phyloP scores from a whole-genome alignment of 2,329 filamentous ascomycete species.

The Phaeoacremonium minimum region DNA sequence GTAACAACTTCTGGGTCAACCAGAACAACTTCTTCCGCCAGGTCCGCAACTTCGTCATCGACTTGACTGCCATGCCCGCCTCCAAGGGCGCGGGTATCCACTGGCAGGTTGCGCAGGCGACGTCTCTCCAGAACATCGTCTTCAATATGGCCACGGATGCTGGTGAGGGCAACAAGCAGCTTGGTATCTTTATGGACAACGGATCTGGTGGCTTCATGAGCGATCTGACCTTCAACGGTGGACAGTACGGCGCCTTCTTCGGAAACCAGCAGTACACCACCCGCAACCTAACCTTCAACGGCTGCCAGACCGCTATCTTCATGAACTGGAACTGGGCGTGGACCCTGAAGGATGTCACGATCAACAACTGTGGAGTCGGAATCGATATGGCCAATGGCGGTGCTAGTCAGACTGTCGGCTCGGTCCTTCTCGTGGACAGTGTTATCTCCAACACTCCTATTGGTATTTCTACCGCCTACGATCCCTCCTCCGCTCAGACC shows the following conservation, averaged over 20 bases:
- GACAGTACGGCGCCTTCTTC: slow-evolving; percentile 71
- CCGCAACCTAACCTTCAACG: slow-evolving; percentile 77
- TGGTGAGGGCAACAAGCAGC: slow-evolving; percentile 60
- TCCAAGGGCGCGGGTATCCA: slow-evolving; percentile 67
- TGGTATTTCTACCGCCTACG: slow-evolving; percentile 74
- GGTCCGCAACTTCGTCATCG: slow-evolving; percentile 77
- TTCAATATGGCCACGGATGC: slow-evolving; percentile 73
- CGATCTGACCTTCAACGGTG: slow-evolving; percentile 80
- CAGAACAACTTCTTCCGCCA: slow-evolving; percentile 83
- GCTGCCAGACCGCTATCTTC: slow-evolving; percentile 76
- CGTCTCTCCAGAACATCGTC: slow-evolving; percentile 73
- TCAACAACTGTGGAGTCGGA: slow-evolving; percentile 71
- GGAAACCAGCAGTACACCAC: slow-evolving; percentile 87
- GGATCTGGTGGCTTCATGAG: slow-evolving; percentile 81
- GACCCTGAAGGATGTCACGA: slow-evolving; percentile 71
- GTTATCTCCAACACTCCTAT: slow-evolving; percentile 70
- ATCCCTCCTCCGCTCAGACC: slow-evolving; percentile 54
- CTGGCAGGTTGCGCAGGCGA: slow-evolving; percentile 84
- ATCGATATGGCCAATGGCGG: slow-evolving; percentile 72
- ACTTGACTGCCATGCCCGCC: slow-evolving; percentile 62
- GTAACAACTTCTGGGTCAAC: slow-evolving; percentile 74
- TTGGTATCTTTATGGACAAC: slow-evolving; percentile 82
- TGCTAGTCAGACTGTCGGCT: slow-evolving; percentile 71
- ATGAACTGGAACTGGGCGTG: slow-evolving; percentile 94
- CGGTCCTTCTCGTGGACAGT: slow-evolving; percentile 78